phyloP scores from a whole-genome alignment of 257 asterid species.

The Catharanthus roseus region DNA sequence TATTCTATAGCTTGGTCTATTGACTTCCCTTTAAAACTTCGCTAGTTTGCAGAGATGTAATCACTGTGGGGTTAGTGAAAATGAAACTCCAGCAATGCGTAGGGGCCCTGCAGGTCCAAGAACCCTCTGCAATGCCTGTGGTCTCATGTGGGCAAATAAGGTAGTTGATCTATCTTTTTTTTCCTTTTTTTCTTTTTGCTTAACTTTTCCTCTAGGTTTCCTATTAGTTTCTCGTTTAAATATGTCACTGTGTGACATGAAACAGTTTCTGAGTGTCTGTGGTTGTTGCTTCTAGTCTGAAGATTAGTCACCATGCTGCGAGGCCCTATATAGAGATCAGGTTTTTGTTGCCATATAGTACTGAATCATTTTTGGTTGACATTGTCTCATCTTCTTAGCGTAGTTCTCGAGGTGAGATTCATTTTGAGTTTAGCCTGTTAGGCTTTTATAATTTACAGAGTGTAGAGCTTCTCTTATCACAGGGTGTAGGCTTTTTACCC shows the following conservation, averaged over 20 bases:
- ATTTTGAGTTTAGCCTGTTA: not conserved
- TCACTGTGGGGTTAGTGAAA: conserved; percentile 36
- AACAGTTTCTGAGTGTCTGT: not conserved
- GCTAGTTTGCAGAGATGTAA: conserved; percentile 25
- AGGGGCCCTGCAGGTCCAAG: conserved; percentile 44
- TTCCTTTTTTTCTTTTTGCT: not conserved
- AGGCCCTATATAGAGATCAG: not conserved
- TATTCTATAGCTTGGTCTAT: not conserved
- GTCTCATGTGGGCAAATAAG: conserved; percentile 47
- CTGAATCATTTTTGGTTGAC: not conserved
- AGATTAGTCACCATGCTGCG: not conserved
- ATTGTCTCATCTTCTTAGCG: too few relatives aligned
- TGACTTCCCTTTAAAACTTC: not conserved
- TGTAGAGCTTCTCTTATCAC: too few relatives aligned
- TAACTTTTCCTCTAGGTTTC: not conserved
- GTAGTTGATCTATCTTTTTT: not conserved
- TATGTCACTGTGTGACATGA: not conserved
- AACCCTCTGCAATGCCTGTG: conserved; percentile 41
- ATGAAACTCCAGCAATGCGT: conserved; percentile 36
- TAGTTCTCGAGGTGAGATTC: too few relatives aligned
- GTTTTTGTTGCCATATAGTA: not conserved
- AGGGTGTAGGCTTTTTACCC: too few relatives aligned
- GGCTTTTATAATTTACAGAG: not conserved
- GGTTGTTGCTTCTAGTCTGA: not conserved
- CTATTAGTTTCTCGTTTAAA: not conserved